These are phyloP conservation scores for Firmiana major DNA, from an alignment of 345 rosid species.

Conservation along the genomic window DNA sequence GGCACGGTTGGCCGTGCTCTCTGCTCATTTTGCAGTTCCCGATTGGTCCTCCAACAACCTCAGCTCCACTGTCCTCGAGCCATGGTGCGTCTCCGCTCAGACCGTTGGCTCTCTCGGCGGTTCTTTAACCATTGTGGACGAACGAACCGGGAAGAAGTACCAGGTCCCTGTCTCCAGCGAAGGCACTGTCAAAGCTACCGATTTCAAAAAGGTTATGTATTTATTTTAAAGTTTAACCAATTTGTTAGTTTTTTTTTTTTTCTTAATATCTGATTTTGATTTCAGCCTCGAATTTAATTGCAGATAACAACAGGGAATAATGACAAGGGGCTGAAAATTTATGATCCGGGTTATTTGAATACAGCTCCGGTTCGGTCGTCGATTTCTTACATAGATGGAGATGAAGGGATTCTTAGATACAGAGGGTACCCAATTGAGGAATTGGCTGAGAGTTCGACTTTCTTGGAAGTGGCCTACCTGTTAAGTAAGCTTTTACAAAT, in stretches of 20 bases:
- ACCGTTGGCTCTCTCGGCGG: constrained; percentile 41
- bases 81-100: constrained; percentile 47
- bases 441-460: constrained; percentile 49
- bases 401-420: constrained; percentile 80
- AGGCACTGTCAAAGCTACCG: constrained; percentile 77
- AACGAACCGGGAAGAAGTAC: constrained; percentile 66
- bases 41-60: neutral
- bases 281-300: neutral
- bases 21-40: constrained; percentile 47
- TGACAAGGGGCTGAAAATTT: constrained; percentile 78
- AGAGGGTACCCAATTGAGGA: constrained; percentile 85
- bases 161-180: constrained; percentile 52
- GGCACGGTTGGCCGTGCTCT: constrained; percentile 71
- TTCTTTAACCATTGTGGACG: constrained; percentile 59
- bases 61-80: constrained; percentile 38
- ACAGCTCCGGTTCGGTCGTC: constrained; percentile 88
- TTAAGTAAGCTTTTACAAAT: too few relatives aligned
- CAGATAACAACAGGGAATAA: constrained; percentile 66
- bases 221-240: neutral
- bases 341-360: constrained; percentile 84
- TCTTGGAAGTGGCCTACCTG: too few relatives aligned
- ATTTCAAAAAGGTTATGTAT: constrained; percentile 67
- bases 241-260: neutral
- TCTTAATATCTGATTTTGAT: neutral
- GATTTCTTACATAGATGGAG: constrained; percentile 90